These are phyloP conservation scores for Zopfia rhizophila DNA, from an alignment of 2,329 filamentous ascomycete species.

Conservation along the genomic window DNA sequence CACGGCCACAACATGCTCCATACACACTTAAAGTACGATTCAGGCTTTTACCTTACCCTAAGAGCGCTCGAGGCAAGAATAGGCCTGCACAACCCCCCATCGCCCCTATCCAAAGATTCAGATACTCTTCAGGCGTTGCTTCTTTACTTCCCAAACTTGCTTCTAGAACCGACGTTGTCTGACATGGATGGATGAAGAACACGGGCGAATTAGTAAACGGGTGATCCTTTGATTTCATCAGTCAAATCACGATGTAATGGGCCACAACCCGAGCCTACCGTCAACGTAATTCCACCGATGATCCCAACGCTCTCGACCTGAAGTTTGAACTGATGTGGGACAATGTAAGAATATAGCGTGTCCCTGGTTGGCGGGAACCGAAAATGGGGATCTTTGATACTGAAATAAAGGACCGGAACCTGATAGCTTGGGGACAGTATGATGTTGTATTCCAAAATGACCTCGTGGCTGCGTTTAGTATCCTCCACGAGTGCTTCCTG, in stretches of 20 bases:
- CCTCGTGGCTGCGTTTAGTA: conserved; percentile 1
- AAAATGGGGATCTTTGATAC: conserved; percentile 38
- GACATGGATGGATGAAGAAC: conserved; percentile 94
- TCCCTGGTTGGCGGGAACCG: conserved; percentile 42
- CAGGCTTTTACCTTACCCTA: no score
- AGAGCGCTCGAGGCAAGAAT: conserved; percentile 78
- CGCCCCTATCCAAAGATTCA: conserved; percentile 89
- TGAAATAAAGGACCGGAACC: conserved; percentile 58
- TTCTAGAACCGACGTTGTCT: conserved; percentile 82
- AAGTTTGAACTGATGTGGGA: conserved; percentile 43
- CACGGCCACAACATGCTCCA: no score
- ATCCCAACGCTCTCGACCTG: conserved; percentile 49
- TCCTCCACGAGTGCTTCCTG: conserved; percentile 37
- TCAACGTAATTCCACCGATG: conserved; percentile 52
- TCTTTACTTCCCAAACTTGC: conserved; percentile 52
- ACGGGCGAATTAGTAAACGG: conserved; percentile 79
- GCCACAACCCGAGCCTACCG: conserved; percentile 33
- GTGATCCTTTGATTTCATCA: conserved; percentile 71
- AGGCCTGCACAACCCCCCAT: conserved; percentile 84
- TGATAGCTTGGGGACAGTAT: conserved; percentile 56
- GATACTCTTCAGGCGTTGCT: conserved; percentile 71
- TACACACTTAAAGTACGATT: no score
- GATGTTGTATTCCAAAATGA: conserved; percentile 52
- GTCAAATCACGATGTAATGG: conserved; percentile 2
- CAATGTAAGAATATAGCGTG: conserved; percentile 49